A percentile compares a stretch with the other conserved stretches of the same genome.
Conservation (phyloP, 192 early-diverging fungal genomes). For the Gryganskiella cystojenkinii region DNA sequence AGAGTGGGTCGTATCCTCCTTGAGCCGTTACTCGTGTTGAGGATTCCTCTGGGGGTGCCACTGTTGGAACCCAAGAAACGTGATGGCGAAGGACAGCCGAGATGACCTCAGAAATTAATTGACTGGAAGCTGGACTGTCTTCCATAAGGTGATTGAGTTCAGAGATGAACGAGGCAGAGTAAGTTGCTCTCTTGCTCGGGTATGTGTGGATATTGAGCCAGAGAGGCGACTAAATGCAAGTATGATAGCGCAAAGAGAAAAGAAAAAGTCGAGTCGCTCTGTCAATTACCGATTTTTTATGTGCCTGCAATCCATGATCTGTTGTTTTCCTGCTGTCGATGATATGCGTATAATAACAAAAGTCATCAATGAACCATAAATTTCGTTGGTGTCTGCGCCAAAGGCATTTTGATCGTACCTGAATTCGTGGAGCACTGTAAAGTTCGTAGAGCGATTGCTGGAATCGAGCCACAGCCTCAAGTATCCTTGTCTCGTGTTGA, state of each 20-base stretch:
- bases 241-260: no score
- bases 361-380: no score
- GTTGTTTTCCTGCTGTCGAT: no score
- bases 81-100: slow-evolving; percentile 63
- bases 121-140: slow-evolving; percentile 31
- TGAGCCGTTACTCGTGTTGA: slow-evolving; percentile 53
- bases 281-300: no score
- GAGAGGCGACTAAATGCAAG: slow-evolving; percentile 36
- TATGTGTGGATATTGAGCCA: slow-evolving; percentile 54
- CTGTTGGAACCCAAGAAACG: slow-evolving; percentile 66
- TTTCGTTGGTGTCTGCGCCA: no score
- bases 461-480: slow-evolving; percentile 58
- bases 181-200: slow-evolving; percentile 26
- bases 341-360: no score
- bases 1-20: slow-evolving; percentile 63
- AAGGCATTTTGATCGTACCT: slow-evolving; percentile 56
- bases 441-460: slow-evolving; percentile 57
- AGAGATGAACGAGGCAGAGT: slow-evolving; percentile 39
- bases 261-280: not conserved
- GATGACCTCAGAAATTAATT: slow-evolving; percentile 61
- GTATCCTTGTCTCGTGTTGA: slow-evolving; percentile 59
- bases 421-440: slow-evolving; percentile 66
- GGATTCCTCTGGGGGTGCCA: slow-evolving; percentile 56
- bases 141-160: slow-evolving; percentile 42
- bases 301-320: no score